Evolutionary conservation across 2,329 filamentous ascomycete genomes (phyloP).

Genomic region (Salinomyces thailandicus): DNA sequence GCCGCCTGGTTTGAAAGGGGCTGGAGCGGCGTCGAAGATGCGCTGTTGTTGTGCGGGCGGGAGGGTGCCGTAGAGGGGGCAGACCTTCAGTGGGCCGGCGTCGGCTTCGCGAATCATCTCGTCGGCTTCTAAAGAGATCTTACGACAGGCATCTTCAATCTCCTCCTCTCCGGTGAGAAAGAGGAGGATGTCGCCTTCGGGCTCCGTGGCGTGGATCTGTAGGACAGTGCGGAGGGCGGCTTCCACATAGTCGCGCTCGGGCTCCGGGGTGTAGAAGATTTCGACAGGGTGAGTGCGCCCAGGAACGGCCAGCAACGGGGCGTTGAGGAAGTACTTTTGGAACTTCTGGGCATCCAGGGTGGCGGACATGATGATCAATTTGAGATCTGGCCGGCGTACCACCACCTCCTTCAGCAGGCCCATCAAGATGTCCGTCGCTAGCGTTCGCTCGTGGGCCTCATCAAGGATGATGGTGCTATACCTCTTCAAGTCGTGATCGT

Average conservation of each 20-base stretch:
- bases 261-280: conserved; percentile 95
- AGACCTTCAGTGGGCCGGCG: conserved; percentile 78
- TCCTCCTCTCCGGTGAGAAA: conserved; percentile 98
- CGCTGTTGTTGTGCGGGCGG: conserved; percentile 87
- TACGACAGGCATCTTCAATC: conserved; percentile 90
- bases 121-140: conserved; percentile 82
- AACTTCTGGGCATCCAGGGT: conserved; percentile 97
- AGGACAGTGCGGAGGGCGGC: conserved; percentile 88
- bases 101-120: conserved; percentile 87
- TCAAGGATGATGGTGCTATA: conserved; percentile 98
- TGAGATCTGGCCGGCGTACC: conserved; percentile 71
- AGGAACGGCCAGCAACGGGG: conserved; percentile 84
- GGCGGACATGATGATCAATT: conserved; percentile 98
- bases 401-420: conserved; percentile 88
- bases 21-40: conserved; percentile 86
- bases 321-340: conserved; percentile 91
- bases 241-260: conserved; percentile 93
- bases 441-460: conserved; percentile 93
- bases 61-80: conserved; percentile 86
- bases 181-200: conserved; percentile 82
- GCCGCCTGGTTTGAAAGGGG: conserved; percentile 61
- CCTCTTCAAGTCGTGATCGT: conserved; percentile 80
- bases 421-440: conserved; percentile 96
- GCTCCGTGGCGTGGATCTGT: conserved; percentile 89
- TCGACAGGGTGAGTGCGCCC: conserved; percentile 94